These are phyloP conservation scores for Corymbia calophylla DNA, from an alignment of 441 rosid genomes.

Conservation along the genomic window DNA sequence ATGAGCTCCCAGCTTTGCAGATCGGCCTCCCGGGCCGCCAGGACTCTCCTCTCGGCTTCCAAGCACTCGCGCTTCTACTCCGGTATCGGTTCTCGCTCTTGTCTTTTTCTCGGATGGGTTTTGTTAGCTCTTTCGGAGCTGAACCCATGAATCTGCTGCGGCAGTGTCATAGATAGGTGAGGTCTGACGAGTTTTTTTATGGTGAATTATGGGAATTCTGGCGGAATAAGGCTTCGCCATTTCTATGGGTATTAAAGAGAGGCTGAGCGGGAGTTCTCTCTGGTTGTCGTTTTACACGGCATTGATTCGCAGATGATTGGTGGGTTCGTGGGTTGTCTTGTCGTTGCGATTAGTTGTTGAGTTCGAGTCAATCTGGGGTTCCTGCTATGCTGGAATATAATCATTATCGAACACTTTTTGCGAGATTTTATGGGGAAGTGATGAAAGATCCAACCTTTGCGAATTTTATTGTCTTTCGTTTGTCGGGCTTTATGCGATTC, in stretches of 20 bases:
- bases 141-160: neutral
- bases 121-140: neutral
- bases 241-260: neutral
- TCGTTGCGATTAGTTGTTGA: neutral
- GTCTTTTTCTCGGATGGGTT: neutral
- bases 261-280: neutral
- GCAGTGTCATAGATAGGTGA: neutral
- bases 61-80: constrained; percentile 62
- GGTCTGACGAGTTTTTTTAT: neutral
- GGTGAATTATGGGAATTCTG: neutral
- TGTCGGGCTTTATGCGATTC: neutral
- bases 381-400: neutral
- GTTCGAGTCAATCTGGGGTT: neutral
- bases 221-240: neutral
- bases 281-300: neutral
- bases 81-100: constrained; percentile 27
- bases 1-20: constrained; percentile 76
- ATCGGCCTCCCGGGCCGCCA: constrained; percentile 74
- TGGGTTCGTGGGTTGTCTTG: neutral
- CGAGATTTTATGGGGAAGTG: neutral
- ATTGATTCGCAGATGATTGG: neutral
- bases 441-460: neutral
- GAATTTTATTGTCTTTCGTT: neutral
- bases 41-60: constrained; percentile 65
- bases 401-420: neutral